These are phyloP conservation scores for Saccharomyces hybrid DNA, from an alignment of 1,139 yeast species.

Conservation along the genomic window DNA sequence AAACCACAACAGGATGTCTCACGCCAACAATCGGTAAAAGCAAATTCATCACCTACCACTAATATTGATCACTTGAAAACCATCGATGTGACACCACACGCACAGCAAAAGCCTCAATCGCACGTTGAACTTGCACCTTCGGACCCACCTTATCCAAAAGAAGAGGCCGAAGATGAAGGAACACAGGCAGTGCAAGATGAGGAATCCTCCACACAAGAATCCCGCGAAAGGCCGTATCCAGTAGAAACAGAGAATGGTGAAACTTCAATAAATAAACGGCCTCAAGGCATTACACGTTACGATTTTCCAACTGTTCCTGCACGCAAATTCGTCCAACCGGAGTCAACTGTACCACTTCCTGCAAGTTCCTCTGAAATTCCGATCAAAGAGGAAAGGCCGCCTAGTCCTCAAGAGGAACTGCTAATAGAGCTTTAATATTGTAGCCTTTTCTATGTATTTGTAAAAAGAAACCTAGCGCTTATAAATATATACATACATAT, in stretches of 20 bases:
- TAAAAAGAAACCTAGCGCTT: not conserved
- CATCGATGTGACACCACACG: not conserved
- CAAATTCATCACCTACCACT: not conserved
- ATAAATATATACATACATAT: not conserved
- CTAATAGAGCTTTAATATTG: constrained; percentile 29
- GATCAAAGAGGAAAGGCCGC: constrained; percentile 9
- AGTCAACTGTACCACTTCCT: not conserved
- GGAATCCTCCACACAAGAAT: constrained; percentile 4
- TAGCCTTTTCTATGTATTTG: not conserved
- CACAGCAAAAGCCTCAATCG: not conserved
- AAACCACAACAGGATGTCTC: not conserved
- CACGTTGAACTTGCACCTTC: constrained; percentile 6
- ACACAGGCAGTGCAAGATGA: constrained; percentile 3
- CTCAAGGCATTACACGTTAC: constrained; percentile 31
- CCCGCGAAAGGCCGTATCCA: constrained; percentile 14
- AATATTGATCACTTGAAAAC: not conserved
- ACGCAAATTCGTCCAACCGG: constrained; percentile 21
- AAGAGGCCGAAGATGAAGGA: constrained; percentile 14
- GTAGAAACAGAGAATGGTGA: constrained; percentile 12
- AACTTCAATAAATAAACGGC: constrained; percentile 2
- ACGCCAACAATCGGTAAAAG: constrained; percentile 4
- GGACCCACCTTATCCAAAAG: constrained; percentile 26
- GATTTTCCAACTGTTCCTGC: constrained; percentile 37
- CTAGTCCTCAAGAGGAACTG: constrained; percentile 23
- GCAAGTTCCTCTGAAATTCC: constrained; percentile 6